These are phyloP conservation scores for Dimargaris cristalligena DNA, from an alignment of 192 early-diverging fungal genomes.

Conservation along the genomic window DNA sequence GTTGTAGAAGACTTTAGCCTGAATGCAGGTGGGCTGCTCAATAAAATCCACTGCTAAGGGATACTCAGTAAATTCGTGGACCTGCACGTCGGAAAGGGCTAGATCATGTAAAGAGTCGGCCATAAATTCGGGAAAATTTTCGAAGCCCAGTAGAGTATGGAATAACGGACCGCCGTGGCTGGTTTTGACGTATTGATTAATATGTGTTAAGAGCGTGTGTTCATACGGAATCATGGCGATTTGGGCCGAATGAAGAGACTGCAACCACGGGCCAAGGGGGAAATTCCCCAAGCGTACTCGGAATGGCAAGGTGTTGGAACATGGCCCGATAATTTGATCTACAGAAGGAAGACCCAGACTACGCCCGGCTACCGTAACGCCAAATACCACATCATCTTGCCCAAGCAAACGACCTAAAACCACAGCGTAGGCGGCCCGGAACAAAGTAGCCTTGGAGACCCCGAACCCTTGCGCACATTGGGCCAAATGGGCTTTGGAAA, in stretches of 20 bases:
- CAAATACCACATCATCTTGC: not conserved
- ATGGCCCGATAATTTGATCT: not conserved
- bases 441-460: not conserved
- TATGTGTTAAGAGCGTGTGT: not conserved
- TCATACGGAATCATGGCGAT: slow-evolving; percentile 5
- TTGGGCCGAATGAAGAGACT: not conserved
- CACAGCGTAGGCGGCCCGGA: not conserved
- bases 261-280: not conserved
- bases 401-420: not conserved
- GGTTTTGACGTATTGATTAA: not conserved
- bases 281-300: not conserved
- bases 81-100: not conserved
- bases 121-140: not conserved
- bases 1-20: not conserved
- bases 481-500: not conserved
- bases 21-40: not conserved
- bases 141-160: not conserved
- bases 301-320: slow-evolving; percentile 5
- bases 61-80: slow-evolving; percentile 3
- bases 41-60: not conserved
- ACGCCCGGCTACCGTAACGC: not conserved
- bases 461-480: not conserved
- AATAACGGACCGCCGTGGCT: not conserved
- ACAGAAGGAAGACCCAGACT: not conserved
- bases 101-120: not conserved